These are phyloP conservation scores for Pseudogymnoascus sp. DNA, from an alignment of 2,329 filamentous ascomycete genomes.

Conservation along the genomic window DNA sequence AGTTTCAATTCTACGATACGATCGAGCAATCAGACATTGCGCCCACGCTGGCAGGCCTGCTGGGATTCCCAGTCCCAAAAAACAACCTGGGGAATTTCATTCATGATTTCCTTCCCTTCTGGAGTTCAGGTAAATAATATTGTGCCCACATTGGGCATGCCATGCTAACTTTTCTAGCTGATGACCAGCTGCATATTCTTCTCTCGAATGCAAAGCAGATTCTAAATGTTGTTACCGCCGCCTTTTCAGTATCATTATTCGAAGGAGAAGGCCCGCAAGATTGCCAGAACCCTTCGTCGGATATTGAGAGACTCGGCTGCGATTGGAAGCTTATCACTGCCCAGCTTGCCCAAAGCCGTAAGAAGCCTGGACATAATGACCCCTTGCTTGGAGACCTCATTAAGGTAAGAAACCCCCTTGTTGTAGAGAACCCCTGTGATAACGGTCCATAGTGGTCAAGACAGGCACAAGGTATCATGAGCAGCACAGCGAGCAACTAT, in stretches of 20 bases:
- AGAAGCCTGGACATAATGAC: conserved; percentile 26
- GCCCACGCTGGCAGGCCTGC: conserved; percentile 75
- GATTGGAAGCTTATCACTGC: conserved; percentile 46
- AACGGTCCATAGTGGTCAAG: conserved; percentile 32
- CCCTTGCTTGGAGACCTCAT: conserved; percentile 39
- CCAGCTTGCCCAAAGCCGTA: conserved; percentile 13
- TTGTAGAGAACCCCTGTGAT: conserved; percentile 10
- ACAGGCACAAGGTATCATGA: conserved; percentile 64
- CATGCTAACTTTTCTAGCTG: conserved; percentile 25
- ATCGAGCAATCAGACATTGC: conserved; percentile 95
- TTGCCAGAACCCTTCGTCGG: conserved; percentile 19
- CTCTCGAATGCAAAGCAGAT: conserved; percentile 76
- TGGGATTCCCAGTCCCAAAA: conserved; percentile 79
- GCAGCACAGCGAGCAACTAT: conserved; percentile 88
- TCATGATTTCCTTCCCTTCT: conserved; percentile 68
- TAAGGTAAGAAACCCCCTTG: conserved; percentile 28
- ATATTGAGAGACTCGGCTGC: conserved; percentile 56
- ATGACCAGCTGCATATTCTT: conserved; percentile 60
- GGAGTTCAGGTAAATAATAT: conserved; percentile 50
- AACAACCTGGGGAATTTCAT: conserved; percentile 90
- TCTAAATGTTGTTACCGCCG: conserved; percentile 64
- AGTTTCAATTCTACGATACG: conserved; percentile 75
- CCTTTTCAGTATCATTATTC: conserved; percentile 54
- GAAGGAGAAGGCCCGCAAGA: conserved; percentile 25
- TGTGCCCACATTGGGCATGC: not conserved